A percentile compares a stretch with the other conserved stretches of the same genome.
phyloP scores from a whole-genome alignment of 371 early-diverging fungal genomes.

The Mortierella sp. region DNA sequence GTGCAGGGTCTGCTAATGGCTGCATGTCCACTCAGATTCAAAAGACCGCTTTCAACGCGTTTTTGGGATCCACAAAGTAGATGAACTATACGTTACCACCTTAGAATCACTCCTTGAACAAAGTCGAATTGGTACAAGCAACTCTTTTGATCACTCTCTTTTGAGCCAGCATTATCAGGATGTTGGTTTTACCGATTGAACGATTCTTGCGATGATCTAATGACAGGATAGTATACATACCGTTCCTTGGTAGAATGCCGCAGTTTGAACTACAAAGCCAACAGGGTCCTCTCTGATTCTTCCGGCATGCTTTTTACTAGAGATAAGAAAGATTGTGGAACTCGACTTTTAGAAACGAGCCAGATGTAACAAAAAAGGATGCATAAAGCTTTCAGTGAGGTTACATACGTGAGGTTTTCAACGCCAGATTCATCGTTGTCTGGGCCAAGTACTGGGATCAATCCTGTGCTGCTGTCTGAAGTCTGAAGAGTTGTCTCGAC shows the following conservation, averaged over 20 bases:
- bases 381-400: neutral
- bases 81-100: too few relatives aligned
- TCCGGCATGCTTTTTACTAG: slow-evolving; percentile 72
- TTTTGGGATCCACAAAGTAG: too few relatives aligned
- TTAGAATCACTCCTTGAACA: too few relatives aligned
- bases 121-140: neutral
- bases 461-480: slow-evolving; percentile 2
- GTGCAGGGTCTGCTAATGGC: too few relatives aligned
- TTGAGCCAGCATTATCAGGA: too few relatives aligned
- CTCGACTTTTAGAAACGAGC: neutral
- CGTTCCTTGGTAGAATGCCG: slow-evolving; percentile 77
- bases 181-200: too few relatives aligned
- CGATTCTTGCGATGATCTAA: too few relatives aligned
- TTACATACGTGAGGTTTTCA: slow-evolving; percentile 53
- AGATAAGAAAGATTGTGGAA: neutral
- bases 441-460: slow-evolving; percentile 8
- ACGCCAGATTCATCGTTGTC: slow-evolving; percentile 57
- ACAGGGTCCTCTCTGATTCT: slow-evolving; percentile 82
- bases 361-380: neutral
- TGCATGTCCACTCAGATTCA: too few relatives aligned
- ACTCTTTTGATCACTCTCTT: too few relatives aligned
- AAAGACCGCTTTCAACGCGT: too few relatives aligned
- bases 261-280: slow-evolving; percentile 80
- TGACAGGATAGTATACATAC: slow-evolving; percentile 57
- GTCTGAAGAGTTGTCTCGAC: slow-evolving; percentile 24